phyloP scores from a whole-genome alignment of 257 asterid genomes.

The Solanum habrochaites region DNA sequence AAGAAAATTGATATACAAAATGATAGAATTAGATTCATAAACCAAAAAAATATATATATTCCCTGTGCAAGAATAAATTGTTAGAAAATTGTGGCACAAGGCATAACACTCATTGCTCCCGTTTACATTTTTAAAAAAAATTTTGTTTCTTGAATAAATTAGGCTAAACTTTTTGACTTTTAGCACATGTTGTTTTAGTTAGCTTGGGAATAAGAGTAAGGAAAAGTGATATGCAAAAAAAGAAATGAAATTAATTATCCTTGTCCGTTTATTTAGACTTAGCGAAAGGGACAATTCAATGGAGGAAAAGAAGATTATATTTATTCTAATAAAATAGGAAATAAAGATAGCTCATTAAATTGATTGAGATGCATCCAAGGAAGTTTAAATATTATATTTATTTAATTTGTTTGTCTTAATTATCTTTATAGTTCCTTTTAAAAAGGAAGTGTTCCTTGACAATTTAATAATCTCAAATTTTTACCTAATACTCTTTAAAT shows the following conservation, averaged over 20 bases:
- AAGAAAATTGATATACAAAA: background rate
- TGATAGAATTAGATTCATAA: background rate
- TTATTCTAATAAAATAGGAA: background rate
- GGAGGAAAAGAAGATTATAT: background rate
- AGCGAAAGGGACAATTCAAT: background rate
- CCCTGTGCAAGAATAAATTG: background rate
- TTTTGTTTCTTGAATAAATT: background rate
- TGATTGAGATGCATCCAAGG: too few species aligned
- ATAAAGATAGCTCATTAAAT: too few species aligned
- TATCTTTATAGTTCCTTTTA: too few species aligned
- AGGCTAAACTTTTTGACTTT: background rate
- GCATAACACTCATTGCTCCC: background rate
- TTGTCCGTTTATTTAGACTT: background rate
- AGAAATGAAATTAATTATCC: background rate
- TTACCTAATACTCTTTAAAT: too few species aligned
- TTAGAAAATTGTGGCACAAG: too few species aligned
- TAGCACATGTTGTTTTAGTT: background rate
- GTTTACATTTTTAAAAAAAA: background rate
- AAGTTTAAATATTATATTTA: too few species aligned
- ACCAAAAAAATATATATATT: background rate
- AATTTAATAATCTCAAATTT: too few species aligned
- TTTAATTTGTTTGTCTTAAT: too few species aligned
- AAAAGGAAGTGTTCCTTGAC: too few species aligned
- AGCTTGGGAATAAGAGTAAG: background rate
- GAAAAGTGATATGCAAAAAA: background rate